Evolutionary conservation across 345 rosid species (phyloP), one percentile per base, ranked within the genome.

Genomic region (Schrenkiella parvula): DNA sequence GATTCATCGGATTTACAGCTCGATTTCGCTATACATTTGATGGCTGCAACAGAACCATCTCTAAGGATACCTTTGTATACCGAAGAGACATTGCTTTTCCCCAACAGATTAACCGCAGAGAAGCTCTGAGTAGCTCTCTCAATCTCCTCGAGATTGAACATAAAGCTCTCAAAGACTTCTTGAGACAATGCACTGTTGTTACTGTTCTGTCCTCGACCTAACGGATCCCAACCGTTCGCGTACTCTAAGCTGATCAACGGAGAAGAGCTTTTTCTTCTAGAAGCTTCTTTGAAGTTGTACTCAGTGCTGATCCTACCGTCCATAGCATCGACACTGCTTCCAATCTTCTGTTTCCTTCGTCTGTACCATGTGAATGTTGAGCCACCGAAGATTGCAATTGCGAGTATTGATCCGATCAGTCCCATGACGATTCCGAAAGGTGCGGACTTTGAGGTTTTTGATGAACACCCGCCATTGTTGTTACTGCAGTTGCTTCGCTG

Each of bases 41-140:
- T 67, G 4, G 84, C 90, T 54, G 91, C 96, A 47, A 75, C 73
- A 9, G 99, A 89, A 1, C 98, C 89, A 50, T 92, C 98, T 81
- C 98, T 84, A 8, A 95, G 79, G n/a, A 75, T 79, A 37, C 99
- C 99, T 71, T 84, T 89, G 70, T 87, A 92, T 47, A 86, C 78
- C 3, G 93, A 79, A n/a, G 90, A 87, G 78, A 88, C 88, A 59
- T 74, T 87, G 73, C 83, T 84, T 86, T 81, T 89, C 43, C 93
- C 92, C 80, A 91, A 68, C 78, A 95, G 62, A 56, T 95, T 95
- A 51, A 54, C 64, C 56, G 92, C 97, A 4, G 88, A 87, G 83
- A 95, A 95, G 70, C 91, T 84, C 68, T 88, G 99, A 8, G 99
- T 95, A 9, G 98, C 98, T 15, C 92, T 89, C 79, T 92, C 96